Evolutionary conservation across 495 filamentous ascomycete species (phyloP).

Genomic region (Neurospora sp.): DNA sequence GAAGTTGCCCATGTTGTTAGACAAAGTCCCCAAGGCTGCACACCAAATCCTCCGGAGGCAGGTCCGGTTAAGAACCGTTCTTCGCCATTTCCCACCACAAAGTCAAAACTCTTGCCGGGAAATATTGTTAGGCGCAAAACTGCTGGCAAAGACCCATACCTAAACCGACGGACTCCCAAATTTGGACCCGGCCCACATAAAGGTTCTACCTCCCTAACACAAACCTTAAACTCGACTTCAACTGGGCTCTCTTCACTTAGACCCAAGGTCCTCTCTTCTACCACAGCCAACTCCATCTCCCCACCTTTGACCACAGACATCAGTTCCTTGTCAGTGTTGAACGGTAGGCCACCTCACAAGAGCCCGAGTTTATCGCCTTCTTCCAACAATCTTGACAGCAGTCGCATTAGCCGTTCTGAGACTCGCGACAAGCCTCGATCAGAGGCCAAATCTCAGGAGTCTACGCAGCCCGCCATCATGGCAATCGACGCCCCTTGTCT

Average conservation of each 20-base stretch:
- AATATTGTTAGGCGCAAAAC: neutral
- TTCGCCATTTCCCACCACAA: neutral
- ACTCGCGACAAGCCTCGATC: neutral
- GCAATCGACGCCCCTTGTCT: neutral
- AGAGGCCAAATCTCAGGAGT: neutral
- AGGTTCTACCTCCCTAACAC: neutral
- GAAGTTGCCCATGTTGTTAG: neutral
- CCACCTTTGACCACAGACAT: neutral
- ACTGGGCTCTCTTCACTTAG: neutral
- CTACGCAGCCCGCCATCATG: neutral
- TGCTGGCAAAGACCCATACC: neutral
- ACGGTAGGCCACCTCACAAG: conserved; percentile 10
- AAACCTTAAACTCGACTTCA: neutral
- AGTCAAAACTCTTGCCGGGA: neutral
- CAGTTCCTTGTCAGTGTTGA: neutral
- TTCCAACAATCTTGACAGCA: neutral
- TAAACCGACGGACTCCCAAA: conserved; percentile 1
- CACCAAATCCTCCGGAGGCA: neutral
- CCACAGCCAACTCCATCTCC: neutral
- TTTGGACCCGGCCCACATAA: conserved; percentile 1
- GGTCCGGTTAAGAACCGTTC: neutral
- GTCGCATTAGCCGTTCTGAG: neutral
- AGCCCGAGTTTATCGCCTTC: conserved; percentile 5
- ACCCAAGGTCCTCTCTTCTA: neutral
- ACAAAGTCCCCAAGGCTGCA: neutral